These are phyloP conservation scores for Leptosphaerulina australis DNA, from an alignment of 2,329 filamentous ascomycete species.

Conservation along the genomic window DNA sequence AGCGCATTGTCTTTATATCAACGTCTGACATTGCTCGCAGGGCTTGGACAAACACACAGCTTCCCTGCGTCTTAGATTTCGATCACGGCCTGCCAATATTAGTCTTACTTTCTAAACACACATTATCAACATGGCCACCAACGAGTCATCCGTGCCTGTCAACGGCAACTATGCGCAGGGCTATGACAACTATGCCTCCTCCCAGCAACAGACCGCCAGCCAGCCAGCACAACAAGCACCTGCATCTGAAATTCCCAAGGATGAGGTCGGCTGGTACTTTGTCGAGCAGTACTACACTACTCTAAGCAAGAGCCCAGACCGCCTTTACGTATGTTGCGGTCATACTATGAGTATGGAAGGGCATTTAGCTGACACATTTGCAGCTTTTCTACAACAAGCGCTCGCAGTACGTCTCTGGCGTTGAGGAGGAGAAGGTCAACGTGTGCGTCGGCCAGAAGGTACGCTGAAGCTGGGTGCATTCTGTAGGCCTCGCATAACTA, in stretches of 20 bases:
- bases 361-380: conserved; percentile 26
- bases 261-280: conserved; percentile 99
- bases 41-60: conserved; percentile 15
- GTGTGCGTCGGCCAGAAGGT: conserved; percentile 89
- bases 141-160: conserved; percentile 47
- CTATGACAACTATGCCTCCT: conserved; percentile 47
- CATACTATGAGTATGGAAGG: background rate
- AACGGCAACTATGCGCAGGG: conserved; percentile 57
- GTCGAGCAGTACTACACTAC: conserved; percentile 99
- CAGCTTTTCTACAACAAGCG: conserved; percentile 93
- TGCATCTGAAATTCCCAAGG: conserved; percentile 67
- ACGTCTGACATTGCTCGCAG: conserved; percentile 10
- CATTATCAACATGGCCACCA: conserved; percentile 41
- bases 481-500: conserved; percentile 1
- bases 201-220: conserved; percentile 36
- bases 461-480: conserved; percentile 45
- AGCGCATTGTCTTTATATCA: conserved; percentile 10
- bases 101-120: conserved; percentile 14
- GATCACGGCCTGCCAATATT: background rate
- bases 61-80: conserved; percentile 13
- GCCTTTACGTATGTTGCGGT: conserved; percentile 69
- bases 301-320: conserved; percentile 90
- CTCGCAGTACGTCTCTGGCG: conserved; percentile 91
- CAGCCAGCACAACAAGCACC: conserved; percentile 37
- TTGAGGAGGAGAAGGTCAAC: conserved; percentile 84